Evolutionary conservation across 345 rosid genomes (phyloP).

Genomic region (Bruguiera sexangula): DNA sequence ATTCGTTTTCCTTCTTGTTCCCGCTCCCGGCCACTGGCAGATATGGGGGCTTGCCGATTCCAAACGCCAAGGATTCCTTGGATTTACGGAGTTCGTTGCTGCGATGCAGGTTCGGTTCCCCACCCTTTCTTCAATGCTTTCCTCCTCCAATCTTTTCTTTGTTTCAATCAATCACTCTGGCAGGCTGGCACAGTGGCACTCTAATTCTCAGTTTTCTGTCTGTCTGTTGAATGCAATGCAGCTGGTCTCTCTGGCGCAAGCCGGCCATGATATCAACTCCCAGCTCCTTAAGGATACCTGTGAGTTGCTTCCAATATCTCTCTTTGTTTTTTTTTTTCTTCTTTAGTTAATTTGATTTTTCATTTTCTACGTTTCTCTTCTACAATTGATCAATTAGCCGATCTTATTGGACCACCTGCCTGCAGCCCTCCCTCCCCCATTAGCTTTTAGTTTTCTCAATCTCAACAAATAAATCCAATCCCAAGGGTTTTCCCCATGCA

Average conservation of each 20-base stretch:
- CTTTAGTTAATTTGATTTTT: not conserved
- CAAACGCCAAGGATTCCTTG: conserved; percentile 79
- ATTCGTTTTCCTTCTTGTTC: not conserved
- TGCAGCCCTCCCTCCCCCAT: too few relatives aligned
- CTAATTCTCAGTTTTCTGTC: not conserved
- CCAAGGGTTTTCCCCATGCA: conserved; percentile 8
- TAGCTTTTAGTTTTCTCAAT: too few relatives aligned
- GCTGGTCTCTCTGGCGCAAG: conserved; percentile 82
- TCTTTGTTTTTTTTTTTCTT: too few relatives aligned
- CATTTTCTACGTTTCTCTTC: not conserved
- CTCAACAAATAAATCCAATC: too few relatives aligned
- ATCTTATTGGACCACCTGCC: too few relatives aligned
- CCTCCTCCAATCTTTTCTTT: not conserved
- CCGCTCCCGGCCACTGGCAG: conserved; percentile 21
- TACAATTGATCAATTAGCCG: too few relatives aligned
- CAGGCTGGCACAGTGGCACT: not conserved
- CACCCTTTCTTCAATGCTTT: not conserved
- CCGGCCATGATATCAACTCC: conserved; percentile 60
- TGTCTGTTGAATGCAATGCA: conserved; percentile 15
- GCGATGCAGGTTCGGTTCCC: conserved; percentile 69
- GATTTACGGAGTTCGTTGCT: conserved; percentile 60
- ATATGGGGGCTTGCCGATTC: conserved; percentile 90
- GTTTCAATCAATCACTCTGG: not conserved
- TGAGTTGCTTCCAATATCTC: conserved; percentile 16
- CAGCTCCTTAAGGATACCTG: conserved; percentile 53